Conservation (phyloP, 352 stramenopile genomes). For the Phytophthora sp. region DNA sequence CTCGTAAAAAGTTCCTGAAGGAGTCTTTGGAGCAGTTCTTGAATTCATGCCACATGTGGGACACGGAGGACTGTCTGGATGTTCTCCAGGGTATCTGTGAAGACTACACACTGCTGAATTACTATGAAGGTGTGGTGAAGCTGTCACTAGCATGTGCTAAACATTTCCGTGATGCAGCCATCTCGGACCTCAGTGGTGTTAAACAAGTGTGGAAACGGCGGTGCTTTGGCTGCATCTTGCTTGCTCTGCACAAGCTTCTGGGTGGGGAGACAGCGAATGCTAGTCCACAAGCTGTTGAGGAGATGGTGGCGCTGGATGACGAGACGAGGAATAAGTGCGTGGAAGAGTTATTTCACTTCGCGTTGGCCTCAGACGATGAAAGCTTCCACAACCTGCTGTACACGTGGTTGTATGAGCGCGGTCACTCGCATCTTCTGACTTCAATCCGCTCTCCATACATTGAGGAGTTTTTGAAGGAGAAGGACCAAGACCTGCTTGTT, state of each 20-base stretch:
- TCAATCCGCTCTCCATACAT: slow-evolving; percentile 78
- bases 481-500: slow-evolving; percentile 85
- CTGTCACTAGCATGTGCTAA: slow-evolving; percentile 79
- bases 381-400: slow-evolving; percentile 84
- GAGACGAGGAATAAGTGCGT: slow-evolving; percentile 67
- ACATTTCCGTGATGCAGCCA: slow-evolving; percentile 77
- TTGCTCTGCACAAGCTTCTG: slow-evolving; percentile 68
- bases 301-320: slow-evolving; percentile 79
- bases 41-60: slow-evolving; percentile 87
- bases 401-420: slow-evolving; percentile 84
- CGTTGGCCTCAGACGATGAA: slow-evolving; percentile 72
- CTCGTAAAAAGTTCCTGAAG: slow-evolving; percentile 64
- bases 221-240: slow-evolving; percentile 78
- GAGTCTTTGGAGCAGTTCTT: slow-evolving; percentile 83
- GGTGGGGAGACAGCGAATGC: slow-evolving; percentile 35
- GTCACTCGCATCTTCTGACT: slow-evolving; percentile 58
- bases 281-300: slow-evolving; percentile 73
- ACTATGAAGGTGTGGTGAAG: slow-evolving; percentile 88
- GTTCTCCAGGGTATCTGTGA: slow-evolving; percentile 84
- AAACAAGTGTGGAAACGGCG: slow-evolving; percentile 77
- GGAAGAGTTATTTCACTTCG: slow-evolving; percentile 79
- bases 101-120: slow-evolving; percentile 79
- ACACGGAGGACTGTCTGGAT: slow-evolving; percentile 76
- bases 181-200: slow-evolving; percentile 64
- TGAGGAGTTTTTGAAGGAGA: slow-evolving; percentile 84